Evolutionary conservation across 805 yeast species (phyloP), one percentile per base, ranked within the genome.

Genomic region (Suhomyces pyralidae): DNA sequence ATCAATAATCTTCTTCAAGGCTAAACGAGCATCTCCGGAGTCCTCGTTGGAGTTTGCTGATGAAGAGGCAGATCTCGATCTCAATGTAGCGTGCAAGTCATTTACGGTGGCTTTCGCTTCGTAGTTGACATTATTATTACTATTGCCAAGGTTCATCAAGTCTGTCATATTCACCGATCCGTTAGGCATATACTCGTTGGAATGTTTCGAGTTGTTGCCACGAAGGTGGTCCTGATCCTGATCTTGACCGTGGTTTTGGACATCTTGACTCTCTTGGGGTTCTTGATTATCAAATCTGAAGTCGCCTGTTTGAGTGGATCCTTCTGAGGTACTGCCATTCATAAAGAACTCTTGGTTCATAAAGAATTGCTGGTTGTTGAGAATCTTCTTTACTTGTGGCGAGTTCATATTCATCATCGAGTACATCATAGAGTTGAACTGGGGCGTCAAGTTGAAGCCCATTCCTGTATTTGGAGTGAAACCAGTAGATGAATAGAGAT

Each of bases 351-450:
- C 74, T 51, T 66, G 74, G 51, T 63, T 65, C 58, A 61, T 53
- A 22, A 63, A 55, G 46, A 61, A 58, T 40, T 63, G 66, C 32
- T 53, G 51, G 47, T 45, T 51, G 45, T 50, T 53, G 26, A 50
- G 46, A 28, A 51, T 38, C 48, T 58, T 65, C 49, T 61, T 57
- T 54, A 42, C 58, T 46, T 61, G 70, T 5, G 76, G 77, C 14
- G 73, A 67, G 54, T 65, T 66, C 54, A 66, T 50, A 52, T 55
- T 64, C 67, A 69, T 65, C 61, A 69, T 64, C 24, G 72, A 64
- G 56, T 71, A 66, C 75, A 73, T 73, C 66, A 73, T 62, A 12
- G 74, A 61, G 58, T 71, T 72, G 63, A 73, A 69, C 54, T 70
- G 76, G 6, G 78, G 77, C 14, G 77, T 73, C 51, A 71, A 64